Percentiles rank a stretch among this genome's conserved stretches.
Evolutionary conservation across 2,329 filamentous ascomycete genomes (phyloP).

Genomic region (Pseudopyricularia cyperi): DNA sequence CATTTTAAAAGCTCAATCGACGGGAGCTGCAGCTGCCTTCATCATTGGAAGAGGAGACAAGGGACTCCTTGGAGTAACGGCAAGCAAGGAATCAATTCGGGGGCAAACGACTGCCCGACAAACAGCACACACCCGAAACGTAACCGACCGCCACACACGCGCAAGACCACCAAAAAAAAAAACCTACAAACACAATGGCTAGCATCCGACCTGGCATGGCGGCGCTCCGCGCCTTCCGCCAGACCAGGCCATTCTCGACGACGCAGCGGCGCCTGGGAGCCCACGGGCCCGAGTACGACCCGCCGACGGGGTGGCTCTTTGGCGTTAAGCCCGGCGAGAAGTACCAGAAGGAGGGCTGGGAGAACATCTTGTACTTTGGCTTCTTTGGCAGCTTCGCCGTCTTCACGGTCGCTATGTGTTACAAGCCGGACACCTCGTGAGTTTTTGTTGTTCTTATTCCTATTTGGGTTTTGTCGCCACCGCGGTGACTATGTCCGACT

Average conservation of each 20-base stretch:
- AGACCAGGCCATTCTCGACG: constrained; percentile 4
- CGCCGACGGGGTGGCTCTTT: constrained; percentile 84
- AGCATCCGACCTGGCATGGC: background rate
- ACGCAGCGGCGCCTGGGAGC: constrained; percentile 26
- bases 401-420: constrained; percentile 72
- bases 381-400: constrained; percentile 68
- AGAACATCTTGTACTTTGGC: constrained; percentile 72
- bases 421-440: constrained; percentile 98
- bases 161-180: background rate
- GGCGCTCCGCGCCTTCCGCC: constrained; percentile 5
- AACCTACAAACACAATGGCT: background rate
- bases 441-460: constrained; percentile 31
- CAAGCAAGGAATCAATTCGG: background rate
- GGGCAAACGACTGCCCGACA: background rate
- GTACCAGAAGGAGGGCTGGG: constrained; percentile 93
- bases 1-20: too few species aligned
- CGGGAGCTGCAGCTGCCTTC: background rate
- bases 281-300: constrained; percentile 73
- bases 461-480: background rate
- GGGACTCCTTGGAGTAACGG: too few species aligned
- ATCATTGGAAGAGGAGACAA: background rate
- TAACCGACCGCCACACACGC: too few species aligned
- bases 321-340: constrained; percentile 93
- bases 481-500: too few species aligned
- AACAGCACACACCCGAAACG: background rate